Evolutionary conservation across 2,329 filamentous ascomycete species (phyloP).

Genomic region (Zelopaecilomyces penicillatus): DNA sequence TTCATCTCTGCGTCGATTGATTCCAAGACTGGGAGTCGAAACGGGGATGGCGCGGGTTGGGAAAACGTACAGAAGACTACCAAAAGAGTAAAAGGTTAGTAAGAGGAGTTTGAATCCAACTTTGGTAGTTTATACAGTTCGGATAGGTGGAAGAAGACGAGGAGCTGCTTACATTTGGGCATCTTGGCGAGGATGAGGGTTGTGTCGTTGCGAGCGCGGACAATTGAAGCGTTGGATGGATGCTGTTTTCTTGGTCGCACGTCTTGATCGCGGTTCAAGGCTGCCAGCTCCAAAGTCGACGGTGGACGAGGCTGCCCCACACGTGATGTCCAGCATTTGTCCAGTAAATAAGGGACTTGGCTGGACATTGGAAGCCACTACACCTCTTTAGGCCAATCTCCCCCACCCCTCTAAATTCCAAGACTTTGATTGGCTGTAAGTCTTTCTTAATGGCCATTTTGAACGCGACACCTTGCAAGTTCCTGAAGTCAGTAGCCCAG

Average conservation of each 20-base stretch:
- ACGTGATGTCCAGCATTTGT: conserved; percentile 6
- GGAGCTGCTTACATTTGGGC: conserved; percentile 69
- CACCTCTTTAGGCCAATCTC: too few species aligned
- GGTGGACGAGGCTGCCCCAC: conserved; percentile 19
- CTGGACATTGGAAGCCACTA: too few species aligned
- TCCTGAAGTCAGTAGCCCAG: background rate
- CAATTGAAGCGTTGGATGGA: background rate
- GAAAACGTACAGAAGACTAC: conserved; percentile 22
- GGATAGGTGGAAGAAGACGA: conserved; percentile 16
- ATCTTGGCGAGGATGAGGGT: conserved; percentile 42
- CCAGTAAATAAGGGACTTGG: too few species aligned
- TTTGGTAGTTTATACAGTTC: background rate
- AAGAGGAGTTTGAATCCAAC: conserved; percentile 18
- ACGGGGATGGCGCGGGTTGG: conserved; percentile 5
- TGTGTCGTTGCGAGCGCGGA: background rate
- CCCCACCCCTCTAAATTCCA: too few species aligned
- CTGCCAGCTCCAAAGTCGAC: conserved; percentile 12
- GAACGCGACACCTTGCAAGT: conserved; percentile 13
- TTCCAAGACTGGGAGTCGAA: too few species aligned
- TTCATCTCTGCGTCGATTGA: background rate
- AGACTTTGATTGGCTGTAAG: conserved; percentile 3
- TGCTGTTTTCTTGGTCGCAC: background rate
- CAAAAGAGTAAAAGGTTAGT: conserved; percentile 18
- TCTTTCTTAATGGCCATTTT: background rate
- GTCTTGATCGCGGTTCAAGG: conserved; percentile 12